A percentile compares a stretch with the other conserved stretches of the same genome.
Conservation (phyloP, 1,284 basidiomycete species). For the Ustilago tritici region DNA sequence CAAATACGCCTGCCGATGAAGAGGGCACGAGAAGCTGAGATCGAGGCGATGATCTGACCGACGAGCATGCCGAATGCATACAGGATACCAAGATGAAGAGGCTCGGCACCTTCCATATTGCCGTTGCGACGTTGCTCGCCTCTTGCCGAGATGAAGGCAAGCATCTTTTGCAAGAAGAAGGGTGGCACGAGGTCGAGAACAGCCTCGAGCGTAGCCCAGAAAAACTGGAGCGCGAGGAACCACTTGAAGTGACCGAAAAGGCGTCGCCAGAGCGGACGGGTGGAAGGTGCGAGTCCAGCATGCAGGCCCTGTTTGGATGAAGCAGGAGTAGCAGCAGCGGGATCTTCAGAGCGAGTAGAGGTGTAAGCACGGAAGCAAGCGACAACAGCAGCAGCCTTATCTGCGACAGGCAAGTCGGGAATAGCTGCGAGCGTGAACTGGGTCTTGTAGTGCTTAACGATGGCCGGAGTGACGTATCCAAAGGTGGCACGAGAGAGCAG, state of each 20-base stretch:
- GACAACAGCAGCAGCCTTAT: constrained; percentile 71
- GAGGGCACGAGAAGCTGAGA: constrained; percentile 71
- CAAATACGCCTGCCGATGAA: constrained; percentile 73
- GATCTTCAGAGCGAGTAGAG: constrained; percentile 27
- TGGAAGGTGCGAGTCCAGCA: constrained; percentile 61
- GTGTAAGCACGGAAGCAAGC: constrained; percentile 62
- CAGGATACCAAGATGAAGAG: constrained; percentile 72
- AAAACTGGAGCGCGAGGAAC: constrained; percentile 65
- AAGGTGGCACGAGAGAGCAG: constrained; percentile 63
- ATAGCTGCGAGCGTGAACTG: constrained; percentile 71
- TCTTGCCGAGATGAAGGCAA: constrained; percentile 70
- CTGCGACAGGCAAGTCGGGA: constrained; percentile 73
- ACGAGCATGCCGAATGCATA: constrained; percentile 73
- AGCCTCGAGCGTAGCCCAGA: constrained; percentile 71
- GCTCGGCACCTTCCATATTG: constrained; percentile 45
- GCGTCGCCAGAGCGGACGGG: constrained; percentile 66
- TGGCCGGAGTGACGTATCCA: constrained; percentile 66
- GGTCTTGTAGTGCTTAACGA: constrained; percentile 71
- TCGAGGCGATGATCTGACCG: constrained; percentile 71
- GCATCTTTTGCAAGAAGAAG: constrained; percentile 72
- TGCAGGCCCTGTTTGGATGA: constrained; percentile 34
- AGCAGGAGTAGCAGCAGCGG: not conserved
- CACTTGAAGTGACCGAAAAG: constrained; percentile 70
- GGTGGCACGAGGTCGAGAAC: constrained; percentile 72
- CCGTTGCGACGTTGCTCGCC: constrained; percentile 39